Conservation (phyloP, 2,329 filamentous ascomycete species). For the Ophiostoma pallidulum region DNA sequence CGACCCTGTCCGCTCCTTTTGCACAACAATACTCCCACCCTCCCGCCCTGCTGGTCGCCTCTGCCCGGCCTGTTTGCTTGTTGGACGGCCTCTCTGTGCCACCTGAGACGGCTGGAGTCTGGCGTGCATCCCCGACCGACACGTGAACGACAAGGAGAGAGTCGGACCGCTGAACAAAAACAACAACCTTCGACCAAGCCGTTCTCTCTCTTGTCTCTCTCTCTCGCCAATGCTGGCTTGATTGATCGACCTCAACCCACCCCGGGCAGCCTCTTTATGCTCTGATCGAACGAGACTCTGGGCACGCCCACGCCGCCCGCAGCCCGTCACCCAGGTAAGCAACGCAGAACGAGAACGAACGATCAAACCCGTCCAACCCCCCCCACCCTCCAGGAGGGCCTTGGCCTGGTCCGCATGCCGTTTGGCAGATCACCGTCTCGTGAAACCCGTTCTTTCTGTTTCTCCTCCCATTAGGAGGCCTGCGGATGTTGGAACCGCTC, state of each 20-base stretch:
- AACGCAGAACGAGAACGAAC: neutral
- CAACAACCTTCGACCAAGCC: neutral
- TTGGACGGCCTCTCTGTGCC: neutral
- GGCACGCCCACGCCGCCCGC: neutral
- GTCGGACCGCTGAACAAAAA: neutral
- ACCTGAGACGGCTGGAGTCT: neutral
- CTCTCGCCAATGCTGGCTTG: slow-evolving; percentile 8
- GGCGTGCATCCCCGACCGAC: slow-evolving; percentile 1
- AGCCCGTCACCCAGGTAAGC: neutral
- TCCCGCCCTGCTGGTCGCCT: neutral
- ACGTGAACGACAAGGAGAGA: neutral
- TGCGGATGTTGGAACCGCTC: too few relatives aligned
- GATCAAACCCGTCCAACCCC: too few relatives aligned
- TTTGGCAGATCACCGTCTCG: too few relatives aligned
- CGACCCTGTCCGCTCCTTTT: neutral
- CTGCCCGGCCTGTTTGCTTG: slow-evolving; percentile 1
- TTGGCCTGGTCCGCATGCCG: too few relatives aligned
- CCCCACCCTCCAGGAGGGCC: too few relatives aligned
- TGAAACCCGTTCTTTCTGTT: too few relatives aligned
- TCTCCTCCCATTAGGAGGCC: too few relatives aligned
- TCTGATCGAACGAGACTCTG: slow-evolving; percentile 7
- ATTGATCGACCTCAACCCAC: neutral
- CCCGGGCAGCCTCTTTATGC: slow-evolving; percentile 5
- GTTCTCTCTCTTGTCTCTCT: too few relatives aligned
- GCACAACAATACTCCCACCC: neutral